Conservation (phyloP, 495 filamentous ascomycete species). For the Penicillium samsonianum region DNA sequence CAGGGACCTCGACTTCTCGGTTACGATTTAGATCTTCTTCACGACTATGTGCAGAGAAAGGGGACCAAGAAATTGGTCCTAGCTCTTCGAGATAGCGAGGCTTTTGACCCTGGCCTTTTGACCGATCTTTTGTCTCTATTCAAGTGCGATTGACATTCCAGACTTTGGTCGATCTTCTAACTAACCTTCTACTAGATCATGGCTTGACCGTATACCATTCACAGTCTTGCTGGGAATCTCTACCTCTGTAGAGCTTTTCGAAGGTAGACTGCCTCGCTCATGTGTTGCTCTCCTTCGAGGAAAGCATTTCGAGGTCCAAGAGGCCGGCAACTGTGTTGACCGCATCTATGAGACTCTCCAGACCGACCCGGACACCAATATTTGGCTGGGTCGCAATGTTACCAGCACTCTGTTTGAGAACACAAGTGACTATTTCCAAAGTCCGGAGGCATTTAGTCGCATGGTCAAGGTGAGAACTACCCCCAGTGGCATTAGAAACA, state of each 20-base stretch:
- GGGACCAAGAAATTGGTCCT: conserved; percentile 65
- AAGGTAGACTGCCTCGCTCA: conserved; percentile 76
- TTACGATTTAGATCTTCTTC: conserved; percentile 85
- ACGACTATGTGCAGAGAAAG: conserved; percentile 60
- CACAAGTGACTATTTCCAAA: conserved; percentile 83
- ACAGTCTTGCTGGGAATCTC: conserved; percentile 84
- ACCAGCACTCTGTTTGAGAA: conserved; percentile 67
- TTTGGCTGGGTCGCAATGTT: conserved; percentile 70
- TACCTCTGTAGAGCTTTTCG: conserved; percentile 87
- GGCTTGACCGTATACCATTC: conserved; percentile 88
- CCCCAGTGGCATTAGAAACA: not conserved
- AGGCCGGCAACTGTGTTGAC: conserved; percentile 72
- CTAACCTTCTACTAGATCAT: conserved; percentile 60
- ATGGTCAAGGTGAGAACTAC: conserved; percentile 69
- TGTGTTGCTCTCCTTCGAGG: conserved; percentile 71
- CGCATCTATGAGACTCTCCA: conserved; percentile 73
- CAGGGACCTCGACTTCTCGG: conserved; percentile 75
- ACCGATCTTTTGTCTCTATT: conserved; percentile 77
- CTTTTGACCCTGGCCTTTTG: conserved; percentile 78
- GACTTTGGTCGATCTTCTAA: not conserved
- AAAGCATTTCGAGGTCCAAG: conserved; percentile 79
- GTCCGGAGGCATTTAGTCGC: conserved; percentile 74
- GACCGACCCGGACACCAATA: conserved; percentile 47
- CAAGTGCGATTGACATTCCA: conserved; percentile 51
- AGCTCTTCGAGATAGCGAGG: conserved; percentile 88